Base-by-base conservation (phyloP, 2,329 filamentous ascomycete species). In the Clarireedia monteithiana region DNA sequence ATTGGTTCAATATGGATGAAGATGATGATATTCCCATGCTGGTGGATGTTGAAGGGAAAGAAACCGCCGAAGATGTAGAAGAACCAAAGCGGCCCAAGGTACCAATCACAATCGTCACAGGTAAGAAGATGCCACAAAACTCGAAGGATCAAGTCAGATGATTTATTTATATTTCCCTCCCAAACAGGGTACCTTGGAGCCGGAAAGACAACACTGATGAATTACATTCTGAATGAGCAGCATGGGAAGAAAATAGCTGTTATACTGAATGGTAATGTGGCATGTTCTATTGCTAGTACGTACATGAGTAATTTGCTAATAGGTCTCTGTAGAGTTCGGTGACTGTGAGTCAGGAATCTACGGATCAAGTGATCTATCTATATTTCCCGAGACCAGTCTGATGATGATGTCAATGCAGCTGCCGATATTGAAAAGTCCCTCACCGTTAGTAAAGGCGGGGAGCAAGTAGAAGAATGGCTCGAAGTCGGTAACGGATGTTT, bases 221-320 rank as follows among this genome's bases (percentile, higher is more conserved):
- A 99, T 71, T 96, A 97, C 70, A 97, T 99, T 59, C 77, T 99
- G 52, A 95, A 88, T 27, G 91, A 91, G 57, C 86, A 92, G 59
- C 94, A 99, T 78, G 92, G 92, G 70, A 97, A 97, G 78, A 96
- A 91, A 68, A 94, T 99, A 70, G 94, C 94, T 10, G 94, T 99
- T 14, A 97, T 99, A 56, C 82, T 99, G 75, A 99, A 99, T 71
- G 91, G 89, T 75, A 60, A 46, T 66, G 42, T 24, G 30, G 58
- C 73, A 67, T 68, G 70, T 77, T 59, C 27, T 36, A 26, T n/a
- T 24, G 26, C 23, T 10, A 26, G 23, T 15, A 52, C 23, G 15
- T 15, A 23, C 20, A 17, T 27, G 26, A 14, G 17, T 12, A 50
- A 27, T 54, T 61, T 15, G 44, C 59, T 64, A 56, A 62, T 27